These are phyloP conservation scores for Lipomyces japonicus DNA, from an alignment of 805 yeast genomes.

Conservation along the genomic window DNA sequence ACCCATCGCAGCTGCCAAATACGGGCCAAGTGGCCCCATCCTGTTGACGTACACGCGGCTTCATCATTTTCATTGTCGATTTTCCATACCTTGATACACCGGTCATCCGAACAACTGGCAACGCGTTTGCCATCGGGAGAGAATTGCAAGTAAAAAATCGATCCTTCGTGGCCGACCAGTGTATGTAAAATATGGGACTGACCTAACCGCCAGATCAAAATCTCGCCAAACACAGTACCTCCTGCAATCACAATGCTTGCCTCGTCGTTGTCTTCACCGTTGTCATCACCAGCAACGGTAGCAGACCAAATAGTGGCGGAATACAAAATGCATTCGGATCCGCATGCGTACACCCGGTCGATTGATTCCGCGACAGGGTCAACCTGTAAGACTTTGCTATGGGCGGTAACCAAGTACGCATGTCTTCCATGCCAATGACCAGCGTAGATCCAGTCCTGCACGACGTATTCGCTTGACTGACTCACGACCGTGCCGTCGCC, in stretches of 20 bases:
- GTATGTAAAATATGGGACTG: constrained; percentile 47
- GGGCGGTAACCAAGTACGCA: constrained; percentile 68
- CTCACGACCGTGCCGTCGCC: constrained; percentile 34
- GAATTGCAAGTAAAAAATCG: constrained; percentile 75
- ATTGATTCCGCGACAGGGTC: constrained; percentile 29
- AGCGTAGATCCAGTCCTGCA: constrained; percentile 77
- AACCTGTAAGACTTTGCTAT: constrained; percentile 56
- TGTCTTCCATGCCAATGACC: constrained; percentile 47
- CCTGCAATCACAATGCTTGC: constrained; percentile 61
- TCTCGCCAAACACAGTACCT: constrained; percentile 91
- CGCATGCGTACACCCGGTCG: constrained; percentile 27
- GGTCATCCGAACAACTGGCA: constrained; percentile 88
- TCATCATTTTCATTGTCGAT: constrained; percentile 55
- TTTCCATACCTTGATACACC: constrained; percentile 78
- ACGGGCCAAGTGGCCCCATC: constrained; percentile 96
- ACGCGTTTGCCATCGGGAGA: constrained; percentile 53
- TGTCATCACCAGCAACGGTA: too few species aligned
- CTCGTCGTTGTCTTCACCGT: constrained; percentile 39
- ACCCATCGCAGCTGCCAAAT: constrained; percentile 78
- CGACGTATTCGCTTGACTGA: constrained; percentile 32
- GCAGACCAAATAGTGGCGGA: constrained; percentile 67
- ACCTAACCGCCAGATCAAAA: constrained; percentile 67
- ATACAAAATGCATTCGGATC: constrained; percentile 54
- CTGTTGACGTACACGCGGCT: constrained; percentile 61
- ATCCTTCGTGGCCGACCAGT: constrained; percentile 80